Conservation (phyloP, 306 rosid species). For the Chamaecrista fasciculata region DNA sequence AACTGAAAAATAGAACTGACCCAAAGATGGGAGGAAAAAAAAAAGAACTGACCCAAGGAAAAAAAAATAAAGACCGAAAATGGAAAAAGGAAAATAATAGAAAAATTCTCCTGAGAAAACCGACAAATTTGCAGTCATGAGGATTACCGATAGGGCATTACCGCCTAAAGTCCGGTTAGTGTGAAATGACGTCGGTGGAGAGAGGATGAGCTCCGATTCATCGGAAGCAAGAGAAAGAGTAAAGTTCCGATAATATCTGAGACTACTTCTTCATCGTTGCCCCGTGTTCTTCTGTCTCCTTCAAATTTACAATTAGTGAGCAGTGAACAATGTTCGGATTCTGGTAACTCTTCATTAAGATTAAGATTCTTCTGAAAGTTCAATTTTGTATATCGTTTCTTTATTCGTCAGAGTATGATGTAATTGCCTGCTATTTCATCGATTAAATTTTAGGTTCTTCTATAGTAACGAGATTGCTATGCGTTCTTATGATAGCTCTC, state of each 20-base stretch:
- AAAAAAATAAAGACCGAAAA: too few relatives aligned
- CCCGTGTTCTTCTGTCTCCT: not conserved
- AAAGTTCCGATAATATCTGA: not conserved
- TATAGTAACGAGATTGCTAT: not conserved
- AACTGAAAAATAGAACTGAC: too few relatives aligned
- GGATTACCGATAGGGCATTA: too few relatives aligned
- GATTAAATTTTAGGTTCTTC: not conserved
- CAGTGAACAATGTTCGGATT: slow-evolving; percentile 66
- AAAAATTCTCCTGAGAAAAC: too few relatives aligned
- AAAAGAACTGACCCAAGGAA: too few relatives aligned
- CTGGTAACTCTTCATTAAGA: slow-evolving; percentile 45
- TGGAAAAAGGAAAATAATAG: too few relatives aligned
- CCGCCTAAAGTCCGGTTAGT: not conserved
- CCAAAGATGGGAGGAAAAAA: too few relatives aligned
- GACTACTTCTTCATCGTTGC: not conserved
- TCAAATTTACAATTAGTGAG: slow-evolving; percentile 26
- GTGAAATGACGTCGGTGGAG: not conserved
- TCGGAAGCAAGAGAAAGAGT: not conserved
- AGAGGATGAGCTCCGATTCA: not conserved
- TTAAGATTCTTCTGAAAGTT: not conserved
- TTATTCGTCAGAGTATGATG: not conserved
- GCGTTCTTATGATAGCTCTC: not conserved
- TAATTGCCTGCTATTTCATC: not conserved
- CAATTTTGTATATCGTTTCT: not conserved
- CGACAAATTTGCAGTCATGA: too few relatives aligned